Evolutionary conservation across 2,329 filamentous ascomycete genomes (phyloP).

Genomic region (Pseudogymnoascus verrucosus): DNA sequence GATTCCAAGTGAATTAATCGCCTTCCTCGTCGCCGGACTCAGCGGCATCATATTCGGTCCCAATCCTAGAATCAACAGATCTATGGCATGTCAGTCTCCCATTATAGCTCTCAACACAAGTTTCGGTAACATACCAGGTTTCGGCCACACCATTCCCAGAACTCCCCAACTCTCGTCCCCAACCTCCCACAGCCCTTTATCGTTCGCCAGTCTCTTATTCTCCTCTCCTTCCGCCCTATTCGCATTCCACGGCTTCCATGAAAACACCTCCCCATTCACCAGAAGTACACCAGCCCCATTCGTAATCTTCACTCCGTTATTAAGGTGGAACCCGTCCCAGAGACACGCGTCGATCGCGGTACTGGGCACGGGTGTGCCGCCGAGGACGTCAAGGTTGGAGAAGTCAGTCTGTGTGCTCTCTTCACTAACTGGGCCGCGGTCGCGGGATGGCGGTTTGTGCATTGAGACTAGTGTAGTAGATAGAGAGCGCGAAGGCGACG

Average conservation of each 20-base stretch:
- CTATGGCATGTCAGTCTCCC: constrained; percentile 35
- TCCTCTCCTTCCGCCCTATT: constrained; percentile 30
- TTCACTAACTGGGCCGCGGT: constrained; percentile 51
- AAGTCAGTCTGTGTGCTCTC: constrained; percentile 66
- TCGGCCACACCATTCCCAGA: constrained; percentile 73
- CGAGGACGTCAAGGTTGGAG: constrained; percentile 67
- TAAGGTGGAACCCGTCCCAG: constrained; percentile 75
- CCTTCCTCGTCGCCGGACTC: constrained; percentile 62
- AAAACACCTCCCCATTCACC: constrained; percentile 78
- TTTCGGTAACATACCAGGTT: constrained; percentile 60
- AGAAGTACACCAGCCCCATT: constrained; percentile 68
- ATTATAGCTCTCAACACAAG: neutral
- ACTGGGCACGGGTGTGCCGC: constrained; percentile 64
- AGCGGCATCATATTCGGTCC: constrained; percentile 69
- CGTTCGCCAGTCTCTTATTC: constrained; percentile 52
- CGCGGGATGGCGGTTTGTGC: constrained; percentile 33
- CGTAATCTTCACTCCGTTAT: constrained; percentile 66
- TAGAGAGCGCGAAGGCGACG: constrained; percentile 1
- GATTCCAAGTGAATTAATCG: constrained; percentile 72
- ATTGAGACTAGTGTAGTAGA: constrained; percentile 11
- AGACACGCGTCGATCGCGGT: constrained; percentile 79
- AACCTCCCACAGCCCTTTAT: constrained; percentile 75
- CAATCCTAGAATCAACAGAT: constrained; percentile 82
- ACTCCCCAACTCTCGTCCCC: constrained; percentile 63
- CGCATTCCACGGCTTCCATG: constrained; percentile 74